Evolutionary conservation across 2,329 filamentous ascomycete species (phyloP), one percentile per base, ranked within the genome.

Genomic region (Elsinoe arachidis): DNA sequence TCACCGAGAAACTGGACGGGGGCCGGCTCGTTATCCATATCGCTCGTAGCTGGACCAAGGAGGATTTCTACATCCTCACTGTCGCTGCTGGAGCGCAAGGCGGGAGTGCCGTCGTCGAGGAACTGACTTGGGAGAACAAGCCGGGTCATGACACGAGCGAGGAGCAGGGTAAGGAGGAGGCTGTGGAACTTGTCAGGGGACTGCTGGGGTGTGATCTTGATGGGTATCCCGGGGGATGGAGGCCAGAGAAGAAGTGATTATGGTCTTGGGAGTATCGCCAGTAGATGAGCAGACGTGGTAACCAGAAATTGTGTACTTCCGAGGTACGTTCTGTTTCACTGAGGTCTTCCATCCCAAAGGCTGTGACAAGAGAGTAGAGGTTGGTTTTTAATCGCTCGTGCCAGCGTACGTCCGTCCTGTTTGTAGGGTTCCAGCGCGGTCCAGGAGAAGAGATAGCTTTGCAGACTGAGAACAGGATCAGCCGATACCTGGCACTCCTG

Each of bases 61-160:
- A 51, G 19, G 46, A 51, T 35, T 51, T 51, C 26, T 51, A 51
- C 46, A 51, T 51, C 15, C 46, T 51, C 3, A 35, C 4, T 2
- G 26, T 51, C 5, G 26, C 46, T 26, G 21, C 26, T 15, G 46
- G 12, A 19, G 35, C 17, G 14, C 15, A 35, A 6, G 15, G 15
- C 46, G 26, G 34, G 46, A 51, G 34, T 9, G 23, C 46, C 15
- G 46, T 51, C 30, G 34, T 51, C 12, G 46, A 51, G 26, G 35
- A 51, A 26, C 33, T 51, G 15, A 51, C 46, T 11, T 51, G 46
- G 46, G 46, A 51, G 46, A 51, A 51, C 11, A 51, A 51, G 46
- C 46, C 46, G 21, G 26, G 26, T 3, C 14, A 30, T 14, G 26
- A 35, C 46, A 30, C 21, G 7, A 35, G 14, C 5, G 46, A 51